Evolutionary conservation across 2,329 filamentous ascomycete species (phyloP), one percentile per base, ranked within the genome.

Genomic region (Fusarium paranaense): DNA sequence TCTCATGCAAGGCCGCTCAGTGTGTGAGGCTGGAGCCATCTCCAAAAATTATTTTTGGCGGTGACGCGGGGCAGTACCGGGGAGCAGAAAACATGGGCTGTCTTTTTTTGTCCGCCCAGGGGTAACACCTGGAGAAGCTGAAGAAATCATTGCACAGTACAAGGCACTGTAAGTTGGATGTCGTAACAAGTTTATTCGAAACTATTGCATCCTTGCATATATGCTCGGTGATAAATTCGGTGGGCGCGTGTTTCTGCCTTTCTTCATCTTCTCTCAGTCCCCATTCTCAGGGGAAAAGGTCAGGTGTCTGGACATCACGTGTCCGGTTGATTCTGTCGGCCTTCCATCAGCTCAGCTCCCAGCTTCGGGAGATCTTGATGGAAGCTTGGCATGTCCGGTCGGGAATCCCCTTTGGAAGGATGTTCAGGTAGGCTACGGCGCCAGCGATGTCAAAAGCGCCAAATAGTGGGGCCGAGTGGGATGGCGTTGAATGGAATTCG

Each of bases 1-100:
- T 69, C 47, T 67, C 62, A 64, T 72, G 52, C 66, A 68, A 73
- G 67, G 64, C 71, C 70, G 37, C 62, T 72, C 56, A 56, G 45
- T 69, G 69, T 33, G 69, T 69, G 75, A 75, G 68, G 65, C 65
- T 72, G 38, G 68, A 66, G 42, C 70, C 64, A 72, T 78, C 62
- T 73, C 76, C 74, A 71, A 74, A 75, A 72, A 77, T 71, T 73
- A 74, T 78, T 80, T 80, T 80, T 80, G 76, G 79, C 79, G 79
- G 79, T 80, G 76, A 71, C 67, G 57, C 25, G 47, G 63, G 72
- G 71, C 75, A 75, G 74, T 74, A 74, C 25, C 16, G 16, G 18
- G 25, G 45, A 30, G 45, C 45, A 50, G 25, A 50, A 50, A 54
- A 32, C 10, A 54, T 54, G 47, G 18, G 27, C 4, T 22, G 18